phyloP scores from a whole-genome alignment of 257 asterid species.

The Avicennia marina region DNA sequence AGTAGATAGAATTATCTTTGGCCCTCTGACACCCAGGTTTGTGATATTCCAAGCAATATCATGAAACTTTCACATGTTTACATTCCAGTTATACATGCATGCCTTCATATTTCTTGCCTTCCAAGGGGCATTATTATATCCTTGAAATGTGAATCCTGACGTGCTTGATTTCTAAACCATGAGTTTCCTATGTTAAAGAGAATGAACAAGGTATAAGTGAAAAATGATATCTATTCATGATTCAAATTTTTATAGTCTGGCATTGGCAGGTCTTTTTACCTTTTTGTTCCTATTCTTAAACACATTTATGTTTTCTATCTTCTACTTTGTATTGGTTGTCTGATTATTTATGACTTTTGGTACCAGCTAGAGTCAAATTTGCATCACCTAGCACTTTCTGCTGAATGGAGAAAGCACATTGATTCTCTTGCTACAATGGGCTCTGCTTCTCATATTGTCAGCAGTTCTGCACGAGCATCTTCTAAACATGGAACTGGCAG shows the following conservation, averaged over 20 bases:
- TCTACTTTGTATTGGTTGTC: slow-evolving; percentile 3
- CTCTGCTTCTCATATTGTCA: slow-evolving; percentile 63
- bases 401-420: slow-evolving; percentile 82
- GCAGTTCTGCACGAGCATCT: slow-evolving; percentile 50
- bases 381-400: slow-evolving; percentile 66
- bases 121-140: not conserved
- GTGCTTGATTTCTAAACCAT: not conserved
- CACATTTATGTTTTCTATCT: not conserved
- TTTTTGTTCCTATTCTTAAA: not conserved
- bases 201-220: too few species aligned
- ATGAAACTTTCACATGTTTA: not conserved
- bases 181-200: slow-evolving; percentile 1
- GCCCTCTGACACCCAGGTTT: not conserved
- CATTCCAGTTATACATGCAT: too few species aligned
- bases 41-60: not conserved
- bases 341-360: slow-evolving; percentile 19
- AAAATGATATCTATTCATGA: too few species aligned
- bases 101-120: not conserved
- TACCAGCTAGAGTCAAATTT: slow-evolving; percentile 87
- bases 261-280: not conserved
- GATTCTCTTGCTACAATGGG: slow-evolving; percentile 77
- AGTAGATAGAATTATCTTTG: not conserved
- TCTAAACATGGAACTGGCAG: slow-evolving; percentile 54
- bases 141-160: not conserved
- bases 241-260: too few species aligned